Base-by-base conservation (phyloP, 805 yeast genomes). In the Metschnikowia amazonensis region DNA sequence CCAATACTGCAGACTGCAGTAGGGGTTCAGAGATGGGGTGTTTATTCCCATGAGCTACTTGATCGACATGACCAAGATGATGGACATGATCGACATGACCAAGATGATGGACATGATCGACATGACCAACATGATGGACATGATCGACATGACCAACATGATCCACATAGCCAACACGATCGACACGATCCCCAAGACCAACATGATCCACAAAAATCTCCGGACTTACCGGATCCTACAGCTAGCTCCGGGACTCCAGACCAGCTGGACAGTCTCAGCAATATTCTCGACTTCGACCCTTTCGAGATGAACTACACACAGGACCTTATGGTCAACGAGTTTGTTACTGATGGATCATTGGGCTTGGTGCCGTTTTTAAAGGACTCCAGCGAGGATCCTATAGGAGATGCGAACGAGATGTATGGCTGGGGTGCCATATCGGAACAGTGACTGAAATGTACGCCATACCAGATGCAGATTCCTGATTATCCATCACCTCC, bases 271-370 rank as follows among this genome's bases (percentile, higher is more conserved):
- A 35, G 27, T 5, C 32, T 62, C 8, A 59, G 59, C 10, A 58
- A 45, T 13, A 54, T 68, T 5, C 55, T 70, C n/a, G 58, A 64
- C 34, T 69, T 67, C 52, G 73, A 69, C 47, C 73, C 73, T 10
- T 67, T 68, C 47, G 64, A 65, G 35, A 64, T 63, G 30, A 61
- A 63, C 48, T 48, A 66, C 18, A 56, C 60, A 45, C 61, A 58
- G 35, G 60, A 62, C 16, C 36, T 59, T 28, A 44, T 64, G 63
- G 58, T 58, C 49, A 54, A 62, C 45, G 89, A 83, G 47, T 84
- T 82, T 61, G 86, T 84, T n/a, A 88, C 88, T 2, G 94, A 86
- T 65, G 92, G 89, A 1, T 86, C 92, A 0, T 65, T 85, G 33
- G 92, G 92, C 1, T 65, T 86, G 44, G 89, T 86, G 1, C 85